Conservation (phyloP, 306 rosid species). For the Cicer cuneatum region DNA sequence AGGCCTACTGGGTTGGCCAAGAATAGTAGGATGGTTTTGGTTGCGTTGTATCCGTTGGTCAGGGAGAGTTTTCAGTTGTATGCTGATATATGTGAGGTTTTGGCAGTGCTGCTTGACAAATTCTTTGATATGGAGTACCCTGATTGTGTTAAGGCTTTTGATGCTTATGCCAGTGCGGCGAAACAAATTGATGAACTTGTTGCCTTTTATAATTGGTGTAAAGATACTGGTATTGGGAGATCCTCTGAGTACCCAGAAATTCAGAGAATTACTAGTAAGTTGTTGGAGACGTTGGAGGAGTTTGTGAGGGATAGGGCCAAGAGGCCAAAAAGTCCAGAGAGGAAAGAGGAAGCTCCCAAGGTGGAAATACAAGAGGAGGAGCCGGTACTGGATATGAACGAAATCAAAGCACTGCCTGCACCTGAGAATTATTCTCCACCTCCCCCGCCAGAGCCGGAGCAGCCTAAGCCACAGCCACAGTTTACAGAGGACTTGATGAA, state of each 20-base stretch:
- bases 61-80: slow-evolving; percentile 91
- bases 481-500: slow-evolving; percentile 73
- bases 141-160: slow-evolving; percentile 91
- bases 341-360: slow-evolving; percentile 65
- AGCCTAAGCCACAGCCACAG: slow-evolving; percentile 59
- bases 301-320: slow-evolving; percentile 92
- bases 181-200: slow-evolving; percentile 91
- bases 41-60: slow-evolving; percentile 84
- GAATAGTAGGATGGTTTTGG: slow-evolving; percentile 77
- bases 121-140: slow-evolving; percentile 96
- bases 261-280: slow-evolving; percentile 85
- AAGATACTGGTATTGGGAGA: slow-evolving; percentile 80
- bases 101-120: slow-evolving; percentile 89
- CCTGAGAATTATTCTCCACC: slow-evolving; percentile 86
- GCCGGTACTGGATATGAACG: slow-evolving; percentile 78
- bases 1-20: slow-evolving; percentile 95
- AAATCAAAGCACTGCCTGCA: slow-evolving; percentile 89
- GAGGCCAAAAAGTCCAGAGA: slow-evolving; percentile 86
- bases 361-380: slow-evolving; percentile 73
- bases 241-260: slow-evolving; percentile 96
- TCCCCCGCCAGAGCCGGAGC: slow-evolving; percentile 73
- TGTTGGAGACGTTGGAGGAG: slow-evolving; percentile 93
- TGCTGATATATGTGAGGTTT: slow-evolving; percentile 88
- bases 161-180: slow-evolving; percentile 89
- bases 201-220: slow-evolving; percentile 79